Base-by-base conservation (phyloP, 2,329 filamentous ascomycete species). In the Fusarium sp. region DNA sequence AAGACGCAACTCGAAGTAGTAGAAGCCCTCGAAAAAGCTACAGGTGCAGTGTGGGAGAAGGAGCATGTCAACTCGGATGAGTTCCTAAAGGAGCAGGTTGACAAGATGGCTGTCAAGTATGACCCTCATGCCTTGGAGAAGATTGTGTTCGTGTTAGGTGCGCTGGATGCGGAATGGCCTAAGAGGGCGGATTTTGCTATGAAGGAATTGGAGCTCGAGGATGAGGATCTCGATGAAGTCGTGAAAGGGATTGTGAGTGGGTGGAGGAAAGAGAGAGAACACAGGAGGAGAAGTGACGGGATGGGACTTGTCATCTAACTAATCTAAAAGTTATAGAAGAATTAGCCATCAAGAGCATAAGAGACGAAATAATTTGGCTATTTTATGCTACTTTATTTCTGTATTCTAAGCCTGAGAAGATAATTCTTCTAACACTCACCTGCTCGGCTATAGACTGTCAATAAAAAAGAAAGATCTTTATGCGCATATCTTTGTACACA, bases 81-180 rank as follows among this genome's bases (percentile, higher is more conserved):
- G 1, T 85, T 81, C 45, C 77, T 86, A 13, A 70, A 74, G 27
- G 73, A 81, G 50, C 82, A 80, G 72, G 67, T 64, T 9, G 75
- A 75, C 58, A 79, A 78, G n/a, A 78, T 83, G 16, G 75, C 72
- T 1, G 83, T 79, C 1, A 76, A 84, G 32, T 67, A 63, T 18
- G 75, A 75, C 3, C 63, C 68, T 28, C 67, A 69, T 46, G 80
- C 82, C 0, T 73, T 83, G 32, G 82, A 85, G 72, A 81, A 85
- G 46, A 77, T 86, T 64, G 84, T 86, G 4, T 86, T 84, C 66
- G 84, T 83, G 34, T 74, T 86, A 2, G 84, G 84, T 2, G 79
- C 81, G 0, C 63, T 85, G 1, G 81, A 86, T 46, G 83, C 84
- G 1, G 81, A 86, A 59, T 86, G 84, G 84, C 83, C 82, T 18